Conservation (phyloP, 1,139 yeast species). For the Debaryomycetaceae sp. region DNA sequence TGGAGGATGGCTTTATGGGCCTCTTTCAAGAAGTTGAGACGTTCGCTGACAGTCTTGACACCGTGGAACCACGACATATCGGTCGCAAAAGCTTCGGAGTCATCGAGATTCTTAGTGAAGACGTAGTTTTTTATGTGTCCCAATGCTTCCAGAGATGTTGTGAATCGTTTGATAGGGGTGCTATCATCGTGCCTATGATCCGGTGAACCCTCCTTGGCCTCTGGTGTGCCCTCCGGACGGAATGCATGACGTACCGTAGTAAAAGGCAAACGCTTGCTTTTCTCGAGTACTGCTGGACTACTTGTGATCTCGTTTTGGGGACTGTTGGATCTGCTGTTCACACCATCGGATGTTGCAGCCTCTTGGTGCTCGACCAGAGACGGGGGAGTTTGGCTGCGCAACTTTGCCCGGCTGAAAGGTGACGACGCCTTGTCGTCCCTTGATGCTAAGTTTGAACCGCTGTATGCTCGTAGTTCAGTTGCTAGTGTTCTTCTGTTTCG, state of each 20-base stretch:
- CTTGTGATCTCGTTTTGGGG: not conserved
- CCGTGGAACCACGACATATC: conserved; percentile 21
- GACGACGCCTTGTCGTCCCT: not conserved
- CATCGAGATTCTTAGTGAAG: not conserved
- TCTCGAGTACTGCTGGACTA: not conserved
- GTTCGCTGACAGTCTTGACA: conserved; percentile 22
- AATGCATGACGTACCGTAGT: not conserved
- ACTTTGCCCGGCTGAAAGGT: not conserved
- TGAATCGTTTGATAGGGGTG: not conserved
- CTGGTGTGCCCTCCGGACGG: not conserved
- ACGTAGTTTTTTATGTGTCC: not conserved
- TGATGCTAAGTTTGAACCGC: not conserved
- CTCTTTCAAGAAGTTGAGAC: conserved; percentile 30
- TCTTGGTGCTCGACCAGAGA: conserved; percentile 5
- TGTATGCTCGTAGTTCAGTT: not conserved
- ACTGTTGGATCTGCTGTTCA: not conserved
- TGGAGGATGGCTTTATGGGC: conserved; percentile 24
- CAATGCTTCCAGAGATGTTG: not conserved
- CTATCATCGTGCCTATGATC: not conserved
- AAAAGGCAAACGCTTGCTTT: not conserved
- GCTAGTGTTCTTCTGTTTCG: not conserved
- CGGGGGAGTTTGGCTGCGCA: conserved; percentile 8
- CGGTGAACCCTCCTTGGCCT: not conserved
- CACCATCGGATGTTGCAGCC: conserved; percentile 4
- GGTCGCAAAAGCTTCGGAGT: not conserved